A percentile compares a stretch with the other conserved stretches of the same genome.
Evolutionary conservation across 2,329 filamentous ascomycete genomes (phyloP).

Genomic region (Neopestalotiopsis sp.): DNA sequence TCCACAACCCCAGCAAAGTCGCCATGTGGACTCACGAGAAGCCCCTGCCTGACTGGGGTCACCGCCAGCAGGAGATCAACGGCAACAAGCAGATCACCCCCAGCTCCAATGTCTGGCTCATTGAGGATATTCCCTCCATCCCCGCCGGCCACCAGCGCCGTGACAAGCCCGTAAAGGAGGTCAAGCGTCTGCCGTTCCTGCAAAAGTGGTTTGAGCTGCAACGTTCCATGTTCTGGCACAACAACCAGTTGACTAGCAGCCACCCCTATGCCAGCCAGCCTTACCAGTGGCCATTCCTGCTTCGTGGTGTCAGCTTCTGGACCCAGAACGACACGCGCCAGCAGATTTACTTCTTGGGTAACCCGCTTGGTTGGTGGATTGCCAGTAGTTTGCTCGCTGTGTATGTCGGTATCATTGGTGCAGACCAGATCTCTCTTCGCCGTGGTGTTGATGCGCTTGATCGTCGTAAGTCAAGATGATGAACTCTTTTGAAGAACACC

Average conservation of each 20-base stretch:
- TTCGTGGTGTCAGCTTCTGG: constrained; percentile 99
- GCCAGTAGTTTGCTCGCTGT: constrained; percentile 90
- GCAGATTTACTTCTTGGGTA: constrained; percentile 98
- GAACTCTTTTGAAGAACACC: background rate
- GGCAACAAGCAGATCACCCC: constrained; percentile 95
- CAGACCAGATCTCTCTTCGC: constrained; percentile 91
- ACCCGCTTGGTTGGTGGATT: constrained; percentile 97
- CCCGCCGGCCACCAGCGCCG: constrained; percentile 74
- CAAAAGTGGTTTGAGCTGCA: constrained; percentile 96
- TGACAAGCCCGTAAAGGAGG: constrained; percentile 74
- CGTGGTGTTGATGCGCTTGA: constrained; percentile 93
- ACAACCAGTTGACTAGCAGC: constrained; percentile 95
- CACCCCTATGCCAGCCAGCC: constrained; percentile 95
- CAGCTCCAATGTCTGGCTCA: constrained; percentile 92
- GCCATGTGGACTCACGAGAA: constrained; percentile 99
- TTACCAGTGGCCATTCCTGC: constrained; percentile 96
- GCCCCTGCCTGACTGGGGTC: constrained; percentile 95
- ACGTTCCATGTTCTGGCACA: constrained; percentile 98
- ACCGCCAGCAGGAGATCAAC: constrained; percentile 98
- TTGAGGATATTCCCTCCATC: constrained; percentile 88
- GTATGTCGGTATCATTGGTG: constrained; percentile 87
- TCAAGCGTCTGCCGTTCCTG: constrained; percentile 86
- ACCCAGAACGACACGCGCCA: constrained; percentile 92
- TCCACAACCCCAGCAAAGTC: constrained; percentile 93
- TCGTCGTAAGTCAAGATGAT: constrained; percentile 70